Conservation (phyloP, 805 yeast genomes). For the Suhomyces sp. region DNA sequence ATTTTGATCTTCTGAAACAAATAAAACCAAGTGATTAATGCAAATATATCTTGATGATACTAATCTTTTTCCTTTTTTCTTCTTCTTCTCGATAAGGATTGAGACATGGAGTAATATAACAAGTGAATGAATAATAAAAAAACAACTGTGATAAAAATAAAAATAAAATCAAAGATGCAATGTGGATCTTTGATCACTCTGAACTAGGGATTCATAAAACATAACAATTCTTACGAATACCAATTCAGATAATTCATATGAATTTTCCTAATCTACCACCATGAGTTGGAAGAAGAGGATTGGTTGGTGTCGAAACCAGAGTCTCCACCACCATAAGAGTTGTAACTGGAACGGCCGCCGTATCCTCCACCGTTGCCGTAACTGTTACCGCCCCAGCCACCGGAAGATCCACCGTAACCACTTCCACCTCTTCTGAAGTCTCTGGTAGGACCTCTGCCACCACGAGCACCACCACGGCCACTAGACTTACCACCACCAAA, state of each 20-base stretch:
- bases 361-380: slow-evolving; percentile 10
- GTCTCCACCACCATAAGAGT: slow-evolving; percentile 19
- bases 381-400: slow-evolving; percentile 16
- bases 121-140: slow-evolving; percentile 7
- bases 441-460: slow-evolving; percentile 58
- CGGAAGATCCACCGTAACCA: slow-evolving; percentile 20
- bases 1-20: slow-evolving; percentile 13
- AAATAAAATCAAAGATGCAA: not conserved
- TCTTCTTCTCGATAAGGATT: slow-evolving; percentile 19
- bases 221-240: slow-evolving; percentile 2
- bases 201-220: slow-evolving; percentile 7
- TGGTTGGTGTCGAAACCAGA: slow-evolving; percentile 26
- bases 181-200: not conserved
- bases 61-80: slow-evolving; percentile 10
- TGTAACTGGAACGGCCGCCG: slow-evolving; percentile 12
- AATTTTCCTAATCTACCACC: slow-evolving; percentile 34
- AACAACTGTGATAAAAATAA: slow-evolving; percentile 11
- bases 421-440: slow-evolving; percentile 50
- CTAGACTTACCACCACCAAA: slow-evolving; percentile 37
- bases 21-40: slow-evolving; percentile 23
- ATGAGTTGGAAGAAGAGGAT: slow-evolving; percentile 31
- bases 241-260: slow-evolving; percentile 6
- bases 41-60: slow-evolving; percentile 15
- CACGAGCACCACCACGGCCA: slow-evolving; percentile 38
- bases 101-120: slow-evolving; percentile 23